A percentile compares a stretch with the other conserved stretches of the same genome.
Evolutionary conservation across 345 rosid genomes (phyloP).

Genomic region (Acer negundo): DNA sequence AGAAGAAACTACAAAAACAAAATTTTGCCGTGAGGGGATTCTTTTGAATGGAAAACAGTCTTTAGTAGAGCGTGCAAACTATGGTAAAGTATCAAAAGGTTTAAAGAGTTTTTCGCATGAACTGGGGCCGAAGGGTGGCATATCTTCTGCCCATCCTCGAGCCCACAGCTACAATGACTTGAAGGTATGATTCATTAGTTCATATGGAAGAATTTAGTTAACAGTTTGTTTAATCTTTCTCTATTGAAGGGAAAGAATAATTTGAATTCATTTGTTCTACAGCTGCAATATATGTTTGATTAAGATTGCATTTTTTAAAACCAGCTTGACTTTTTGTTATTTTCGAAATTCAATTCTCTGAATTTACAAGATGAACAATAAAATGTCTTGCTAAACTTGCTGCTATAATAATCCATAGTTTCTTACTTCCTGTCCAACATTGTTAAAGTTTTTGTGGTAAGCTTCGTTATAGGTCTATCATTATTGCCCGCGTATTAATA

Average conservation of each 20-base stretch:
- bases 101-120: slow-evolving; percentile 82
- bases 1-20: slow-evolving; percentile 34
- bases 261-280: neutral
- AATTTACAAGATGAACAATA: neutral
- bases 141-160: slow-evolving; percentile 49
- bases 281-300: neutral
- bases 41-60: slow-evolving; percentile 26
- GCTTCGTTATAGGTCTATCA: neutral
- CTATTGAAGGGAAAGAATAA: neutral
- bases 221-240: slow-evolving; percentile 8
- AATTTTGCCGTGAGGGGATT: slow-evolving; percentile 25
- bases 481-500: neutral
- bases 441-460: neutral
- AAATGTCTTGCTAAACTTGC: neutral
- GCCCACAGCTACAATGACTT: slow-evolving; percentile 72
- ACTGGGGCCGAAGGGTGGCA: slow-evolving; percentile 70
- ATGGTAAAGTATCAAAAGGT: slow-evolving; percentile 46
- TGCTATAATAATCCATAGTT: neutral
- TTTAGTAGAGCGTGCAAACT: slow-evolving; percentile 30
- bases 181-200: slow-evolving; percentile 39
- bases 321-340: neutral
- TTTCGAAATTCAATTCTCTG: neutral
- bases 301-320: neutral
- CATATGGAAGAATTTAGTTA: neutral
- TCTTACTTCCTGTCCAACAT: neutral